phyloP scores from a whole-genome alignment of 768 basidiomycete species.

The Gymnopilus dilepis region DNA sequence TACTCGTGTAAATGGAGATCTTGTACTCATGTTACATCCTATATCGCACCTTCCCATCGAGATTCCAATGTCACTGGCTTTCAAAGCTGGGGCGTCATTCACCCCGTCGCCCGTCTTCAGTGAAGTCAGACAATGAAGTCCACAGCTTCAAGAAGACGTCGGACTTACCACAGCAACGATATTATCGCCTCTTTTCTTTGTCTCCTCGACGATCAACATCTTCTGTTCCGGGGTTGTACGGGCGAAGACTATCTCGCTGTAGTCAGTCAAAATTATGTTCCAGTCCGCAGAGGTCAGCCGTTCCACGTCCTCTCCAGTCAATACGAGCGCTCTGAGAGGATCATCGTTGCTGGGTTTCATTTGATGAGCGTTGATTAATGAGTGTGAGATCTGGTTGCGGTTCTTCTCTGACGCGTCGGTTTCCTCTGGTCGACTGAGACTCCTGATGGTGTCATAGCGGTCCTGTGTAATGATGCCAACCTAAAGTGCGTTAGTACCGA shows the following conservation, averaged over 20 bases:
- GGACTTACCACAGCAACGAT: slow-evolving; percentile 47
- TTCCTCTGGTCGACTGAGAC: not conserved
- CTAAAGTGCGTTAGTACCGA: slow-evolving; percentile 24
- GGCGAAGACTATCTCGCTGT: slow-evolving; percentile 55
- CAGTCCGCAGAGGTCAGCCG: slow-evolving; percentile 43
- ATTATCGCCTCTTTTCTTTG: slow-evolving; percentile 51
- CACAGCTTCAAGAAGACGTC: not conserved
- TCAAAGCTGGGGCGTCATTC: slow-evolving; percentile 56
- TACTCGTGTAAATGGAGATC: too few species aligned
- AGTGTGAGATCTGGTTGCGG: not conserved
- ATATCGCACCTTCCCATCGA: slow-evolving; percentile 44
- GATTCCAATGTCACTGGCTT: slow-evolving; percentile 60
- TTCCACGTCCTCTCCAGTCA: slow-evolving; percentile 50
- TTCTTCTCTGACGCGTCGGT: not conserved
- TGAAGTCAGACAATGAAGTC: not conserved
- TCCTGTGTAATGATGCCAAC: slow-evolving; percentile 46
- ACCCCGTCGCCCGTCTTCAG: slow-evolving; percentile 58
- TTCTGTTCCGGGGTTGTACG: slow-evolving; percentile 64
- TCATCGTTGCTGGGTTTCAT: slow-evolving; percentile 45
- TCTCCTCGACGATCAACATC: slow-evolving; percentile 58
- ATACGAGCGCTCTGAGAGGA: slow-evolving; percentile 42
- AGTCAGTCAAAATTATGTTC: slow-evolving; percentile 42
- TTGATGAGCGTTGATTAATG: slow-evolving; percentile 18
- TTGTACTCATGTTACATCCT: too few species aligned
- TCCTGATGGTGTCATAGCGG: slow-evolving; percentile 34